Base-by-base conservation (phyloP, 1,284 basidiomycete genomes). In the Sanguinoderma infundibulare region DNA sequence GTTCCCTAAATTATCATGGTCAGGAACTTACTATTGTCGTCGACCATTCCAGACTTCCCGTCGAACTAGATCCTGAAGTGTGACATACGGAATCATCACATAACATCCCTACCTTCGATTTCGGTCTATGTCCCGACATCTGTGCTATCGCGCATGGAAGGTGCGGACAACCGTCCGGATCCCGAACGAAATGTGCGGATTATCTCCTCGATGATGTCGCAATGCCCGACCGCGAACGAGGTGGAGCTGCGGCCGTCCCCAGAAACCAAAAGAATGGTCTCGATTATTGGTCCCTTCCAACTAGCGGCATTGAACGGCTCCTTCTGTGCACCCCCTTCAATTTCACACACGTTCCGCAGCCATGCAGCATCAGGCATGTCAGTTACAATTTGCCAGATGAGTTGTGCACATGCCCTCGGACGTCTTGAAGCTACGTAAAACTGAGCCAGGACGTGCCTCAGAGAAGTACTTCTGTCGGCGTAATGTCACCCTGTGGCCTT, bases 361-460 rank as follows among this genome's bases (percentile, higher is more conserved):
- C 46, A 26, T 49, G 14, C 34, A 7, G 34, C 6, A 6, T 28
- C 26, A 7, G 15, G n/a, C 46, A 7, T 28, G 32, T 32, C 15
- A n/a, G 17, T 49, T 46, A 15, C 42, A 46, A 46, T 46, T 46
- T 46, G 42, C 24, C 9, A 46, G 42, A 17, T 60, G 55, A 56
- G 53, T 55, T 55, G 60, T 30, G n/a, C 64, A 62, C 64, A 62
- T 62, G 64, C n/a, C 39, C 56, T 28, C 51, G 32, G 56, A 36
- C 5, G 15, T 17, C 24, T 30, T 53, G 39, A 14, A 28, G 1
- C 57, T 60, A 66, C 64, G 64, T 66, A 66, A 66, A 61, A 9
- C 36, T 62, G 60, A 60, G 58, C 38, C 47, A 8, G 47, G 40
- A 46, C 32, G 42, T 53, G 34, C 17, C 24, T 49, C 15, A 26